A percentile compares a stretch with the other conserved stretches of the same genome.
phyloP scores from a whole-genome alignment of 2,329 filamentous ascomycete genomes.

The Hortaea werneckii region DNA sequence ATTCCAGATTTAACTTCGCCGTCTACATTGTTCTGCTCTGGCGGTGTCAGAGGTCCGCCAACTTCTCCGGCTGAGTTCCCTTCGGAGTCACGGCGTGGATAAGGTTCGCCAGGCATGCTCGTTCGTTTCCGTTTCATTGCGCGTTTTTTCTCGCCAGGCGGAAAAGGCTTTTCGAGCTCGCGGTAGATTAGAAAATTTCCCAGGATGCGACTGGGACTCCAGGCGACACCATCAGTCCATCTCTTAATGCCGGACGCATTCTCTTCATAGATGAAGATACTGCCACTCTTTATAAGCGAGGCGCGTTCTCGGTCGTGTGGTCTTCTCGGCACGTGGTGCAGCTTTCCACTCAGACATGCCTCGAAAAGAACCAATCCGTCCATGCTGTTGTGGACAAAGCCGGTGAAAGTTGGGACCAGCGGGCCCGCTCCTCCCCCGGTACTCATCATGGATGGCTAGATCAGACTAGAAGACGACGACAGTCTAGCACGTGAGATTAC shows the following conservation, averaged over 20 bases:
- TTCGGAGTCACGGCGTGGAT: slow-evolving; percentile 31
- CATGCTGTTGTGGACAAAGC: slow-evolving; percentile 31
- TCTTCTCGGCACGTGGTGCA: slow-evolving; percentile 68
- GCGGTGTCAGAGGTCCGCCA: slow-evolving; percentile 24
- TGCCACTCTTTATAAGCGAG: slow-evolving; percentile 69
- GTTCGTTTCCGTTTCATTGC: slow-evolving; percentile 60
- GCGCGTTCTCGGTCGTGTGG: slow-evolving; percentile 77
- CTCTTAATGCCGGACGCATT: slow-evolving; percentile 83
- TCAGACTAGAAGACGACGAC: not conserved
- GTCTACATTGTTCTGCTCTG: slow-evolving; percentile 15
- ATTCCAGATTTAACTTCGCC: slow-evolving; percentile 20
- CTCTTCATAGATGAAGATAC: slow-evolving; percentile 87
- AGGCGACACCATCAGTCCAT: slow-evolving; percentile 86
- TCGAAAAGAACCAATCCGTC: slow-evolving; percentile 77
- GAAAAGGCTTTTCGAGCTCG: slow-evolving; percentile 67
- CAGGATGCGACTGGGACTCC: slow-evolving; percentile 80
- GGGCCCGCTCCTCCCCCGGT: slow-evolving; percentile 26
- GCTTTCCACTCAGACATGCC: slow-evolving; percentile 58
- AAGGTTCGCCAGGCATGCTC: slow-evolving; percentile 44
- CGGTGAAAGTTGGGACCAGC: slow-evolving; percentile 29
- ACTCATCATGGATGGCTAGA: slow-evolving; percentile 19
- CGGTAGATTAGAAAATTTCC: slow-evolving; percentile 80
- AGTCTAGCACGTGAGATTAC: not conserved
- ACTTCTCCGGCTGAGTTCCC: slow-evolving; percentile 19
- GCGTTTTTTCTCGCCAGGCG: slow-evolving; percentile 74